A percentile compares a stretch with the other conserved stretches of the same genome.
These are phyloP conservation scores for Coemansia sp. DNA, from an alignment of 192 early-diverging fungal species.

Conservation along the genomic window DNA sequence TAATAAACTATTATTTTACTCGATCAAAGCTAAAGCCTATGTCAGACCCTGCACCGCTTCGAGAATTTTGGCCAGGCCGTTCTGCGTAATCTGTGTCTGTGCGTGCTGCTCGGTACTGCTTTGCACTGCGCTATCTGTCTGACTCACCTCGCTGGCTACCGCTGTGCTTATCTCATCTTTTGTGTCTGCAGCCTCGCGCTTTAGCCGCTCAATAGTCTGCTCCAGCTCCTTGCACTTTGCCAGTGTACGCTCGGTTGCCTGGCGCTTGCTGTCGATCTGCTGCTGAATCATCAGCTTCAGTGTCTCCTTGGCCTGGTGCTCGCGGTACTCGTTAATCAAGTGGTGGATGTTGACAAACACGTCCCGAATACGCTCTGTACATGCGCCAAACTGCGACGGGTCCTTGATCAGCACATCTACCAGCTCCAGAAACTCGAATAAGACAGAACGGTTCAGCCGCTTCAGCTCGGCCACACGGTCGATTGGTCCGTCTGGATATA, in stretches of 20 bases:
- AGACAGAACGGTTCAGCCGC: slow-evolving; percentile 59
- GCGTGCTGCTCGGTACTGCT: background rate
- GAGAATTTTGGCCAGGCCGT: slow-evolving; percentile 8
- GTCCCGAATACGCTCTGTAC: slow-evolving; percentile 66
- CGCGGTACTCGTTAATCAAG: slow-evolving; percentile 78
- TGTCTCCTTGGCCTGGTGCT: slow-evolving; percentile 75
- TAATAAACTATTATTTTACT: background rate
- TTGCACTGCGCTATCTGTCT: background rate
- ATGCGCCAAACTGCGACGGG: slow-evolving; percentile 55
- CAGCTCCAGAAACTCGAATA: slow-evolving; percentile 71
- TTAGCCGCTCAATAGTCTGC: slow-evolving; percentile 19
- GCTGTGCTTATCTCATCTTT: slow-evolving; percentile 10
- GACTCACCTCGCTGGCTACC: background rate
- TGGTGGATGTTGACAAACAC: slow-evolving; percentile 81
- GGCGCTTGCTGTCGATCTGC: slow-evolving; percentile 57
- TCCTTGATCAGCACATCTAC: slow-evolving; percentile 64
- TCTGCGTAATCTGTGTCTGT: background rate
- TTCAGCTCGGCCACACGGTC: slow-evolving; percentile 69
- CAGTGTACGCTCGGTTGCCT: slow-evolving; percentile 18
- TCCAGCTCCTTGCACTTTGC: slow-evolving; percentile 31
- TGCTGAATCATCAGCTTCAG: slow-evolving; percentile 65
- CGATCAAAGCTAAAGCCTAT: background rate
- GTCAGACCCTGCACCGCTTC: background rate
- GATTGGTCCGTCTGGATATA: slow-evolving; percentile 63
- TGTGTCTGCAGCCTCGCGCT: slow-evolving; percentile 20